Conservation (phyloP, 768 basidiomycete genomes). For the Hortiboletus campestris region DNA sequence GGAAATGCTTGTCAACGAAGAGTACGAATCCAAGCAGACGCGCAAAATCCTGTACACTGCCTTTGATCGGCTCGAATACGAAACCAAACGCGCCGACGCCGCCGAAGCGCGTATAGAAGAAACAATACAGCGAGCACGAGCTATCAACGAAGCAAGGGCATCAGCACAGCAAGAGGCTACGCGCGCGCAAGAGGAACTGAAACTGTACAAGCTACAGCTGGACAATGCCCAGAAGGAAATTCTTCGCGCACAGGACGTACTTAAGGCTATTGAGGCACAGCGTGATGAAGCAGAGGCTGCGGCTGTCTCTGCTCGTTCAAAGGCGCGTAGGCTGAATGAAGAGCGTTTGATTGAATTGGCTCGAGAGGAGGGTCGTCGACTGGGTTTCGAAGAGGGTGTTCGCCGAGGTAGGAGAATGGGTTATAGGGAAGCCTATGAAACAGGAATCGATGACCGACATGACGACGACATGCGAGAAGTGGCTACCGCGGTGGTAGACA, state of each 20-base stretch:
- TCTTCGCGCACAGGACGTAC: conserved; percentile 49
- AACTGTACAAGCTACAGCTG: conserved; percentile 56
- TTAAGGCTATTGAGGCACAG: conserved; percentile 47
- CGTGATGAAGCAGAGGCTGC: conserved; percentile 49
- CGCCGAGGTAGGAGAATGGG: conserved; percentile 33
- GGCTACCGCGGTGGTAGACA: conserved; percentile 19
- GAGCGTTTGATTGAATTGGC: conserved; percentile 48
- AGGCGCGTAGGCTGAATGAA: conserved; percentile 44
- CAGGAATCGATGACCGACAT: conserved; percentile 10
- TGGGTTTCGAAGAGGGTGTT: conserved; percentile 54
- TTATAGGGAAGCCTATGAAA: conserved; percentile 25
- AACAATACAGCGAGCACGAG: conserved; percentile 26
- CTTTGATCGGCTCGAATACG: conserved; percentile 38
- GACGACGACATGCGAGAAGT: conserved; percentile 18
- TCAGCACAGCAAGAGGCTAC: conserved; percentile 30
- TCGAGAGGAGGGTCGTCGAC: conserved; percentile 50
- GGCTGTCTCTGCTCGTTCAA: conserved; percentile 44
- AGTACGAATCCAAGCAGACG: conserved; percentile 40
- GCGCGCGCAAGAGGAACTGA: conserved; percentile 46
- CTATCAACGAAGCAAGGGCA: conserved; percentile 33
- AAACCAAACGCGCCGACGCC: conserved; percentile 35
- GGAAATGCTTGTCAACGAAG: conserved; percentile 37
- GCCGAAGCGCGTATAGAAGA: conserved; percentile 36
- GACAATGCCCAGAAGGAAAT: conserved; percentile 62
- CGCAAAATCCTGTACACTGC: conserved; percentile 37